These are phyloP conservation scores for Pseudotsuga menziesii DNA, from an alignment of 75 land plant genomes.

Conservation along the genomic window DNA sequence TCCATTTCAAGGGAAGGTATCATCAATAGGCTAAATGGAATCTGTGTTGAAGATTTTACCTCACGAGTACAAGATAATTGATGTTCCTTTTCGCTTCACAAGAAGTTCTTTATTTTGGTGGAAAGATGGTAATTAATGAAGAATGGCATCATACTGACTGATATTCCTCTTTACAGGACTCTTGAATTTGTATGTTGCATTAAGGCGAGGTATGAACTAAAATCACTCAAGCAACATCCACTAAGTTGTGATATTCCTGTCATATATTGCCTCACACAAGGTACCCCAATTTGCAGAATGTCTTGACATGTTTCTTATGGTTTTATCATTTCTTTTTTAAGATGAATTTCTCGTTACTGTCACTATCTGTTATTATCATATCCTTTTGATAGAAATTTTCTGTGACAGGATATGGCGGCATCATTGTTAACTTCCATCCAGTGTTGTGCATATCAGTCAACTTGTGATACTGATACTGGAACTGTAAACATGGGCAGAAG, in stretches of 20 bases:
- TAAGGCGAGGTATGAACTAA: background rate
- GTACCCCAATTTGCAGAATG: background rate
- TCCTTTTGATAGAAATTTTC: background rate
- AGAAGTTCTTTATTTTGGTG: background rate
- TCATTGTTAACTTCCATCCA: conserved; percentile 3
- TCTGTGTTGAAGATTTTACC: background rate
- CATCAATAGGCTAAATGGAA: background rate
- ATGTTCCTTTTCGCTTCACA: background rate
- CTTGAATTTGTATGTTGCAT: background rate
- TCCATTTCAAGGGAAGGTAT: background rate
- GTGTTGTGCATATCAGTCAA: background rate
- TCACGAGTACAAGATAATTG: background rate
- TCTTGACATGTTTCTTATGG: background rate
- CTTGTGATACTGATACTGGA: conserved; percentile 1
- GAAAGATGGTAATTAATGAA: background rate
- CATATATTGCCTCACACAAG: background rate
- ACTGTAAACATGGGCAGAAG: conserved; percentile 6
- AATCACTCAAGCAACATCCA: background rate
- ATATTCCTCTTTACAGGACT: background rate
- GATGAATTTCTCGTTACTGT: background rate
- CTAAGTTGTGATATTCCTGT: background rate
- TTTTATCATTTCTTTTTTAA: background rate
- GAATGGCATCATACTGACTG: background rate
- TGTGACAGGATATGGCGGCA: conserved; percentile 9
- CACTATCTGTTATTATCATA: background rate